Evolutionary conservation across 306 rosid species (phyloP).

Genomic region (Dalbergia cochinchinensis): DNA sequence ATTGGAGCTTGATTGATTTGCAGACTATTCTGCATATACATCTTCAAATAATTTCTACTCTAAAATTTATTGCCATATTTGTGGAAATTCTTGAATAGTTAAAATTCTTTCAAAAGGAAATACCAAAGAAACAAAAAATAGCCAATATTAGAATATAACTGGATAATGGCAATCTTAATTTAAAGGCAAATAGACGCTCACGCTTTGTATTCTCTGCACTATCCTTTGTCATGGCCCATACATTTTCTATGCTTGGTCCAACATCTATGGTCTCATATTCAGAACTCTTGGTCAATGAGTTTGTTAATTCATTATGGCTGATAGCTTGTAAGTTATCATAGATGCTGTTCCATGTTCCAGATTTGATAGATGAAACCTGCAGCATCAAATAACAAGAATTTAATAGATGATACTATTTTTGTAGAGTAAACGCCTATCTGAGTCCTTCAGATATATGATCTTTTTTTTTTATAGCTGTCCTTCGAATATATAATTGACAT

Average conservation of each 20-base stretch:
- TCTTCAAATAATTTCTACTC: neutral
- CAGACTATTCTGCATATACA: neutral
- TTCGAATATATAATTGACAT: neutral
- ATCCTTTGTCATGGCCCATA: conserved; percentile 33
- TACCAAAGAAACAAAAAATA: neutral
- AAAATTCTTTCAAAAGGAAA: conserved; percentile 28
- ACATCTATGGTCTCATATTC: conserved; percentile 67
- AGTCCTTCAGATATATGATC: neutral
- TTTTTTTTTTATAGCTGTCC: no score
- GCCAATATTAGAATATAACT: conserved; percentile 18
- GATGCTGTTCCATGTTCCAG: conserved; percentile 88
- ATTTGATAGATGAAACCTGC: conserved; percentile 80
- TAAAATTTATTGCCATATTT: conserved; percentile 13
- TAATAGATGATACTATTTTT: conserved; percentile 20
- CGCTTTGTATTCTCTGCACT: conserved; percentile 47
- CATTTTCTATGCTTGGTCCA: conserved; percentile 64
- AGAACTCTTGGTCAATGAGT: conserved; percentile 53
- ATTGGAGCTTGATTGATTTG: neutral
- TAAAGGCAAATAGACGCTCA: conserved; percentile 53
- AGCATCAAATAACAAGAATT: conserved; percentile 25
- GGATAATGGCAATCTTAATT: conserved; percentile 23
- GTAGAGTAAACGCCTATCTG: neutral
- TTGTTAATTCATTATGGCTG: conserved; percentile 52
- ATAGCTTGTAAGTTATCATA: conserved; percentile 79
- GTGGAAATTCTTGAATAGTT: conserved; percentile 7